Evolutionary conservation across 441 rosid species (phyloP).

Genomic region (Metrosideros polymorpha): DNA sequence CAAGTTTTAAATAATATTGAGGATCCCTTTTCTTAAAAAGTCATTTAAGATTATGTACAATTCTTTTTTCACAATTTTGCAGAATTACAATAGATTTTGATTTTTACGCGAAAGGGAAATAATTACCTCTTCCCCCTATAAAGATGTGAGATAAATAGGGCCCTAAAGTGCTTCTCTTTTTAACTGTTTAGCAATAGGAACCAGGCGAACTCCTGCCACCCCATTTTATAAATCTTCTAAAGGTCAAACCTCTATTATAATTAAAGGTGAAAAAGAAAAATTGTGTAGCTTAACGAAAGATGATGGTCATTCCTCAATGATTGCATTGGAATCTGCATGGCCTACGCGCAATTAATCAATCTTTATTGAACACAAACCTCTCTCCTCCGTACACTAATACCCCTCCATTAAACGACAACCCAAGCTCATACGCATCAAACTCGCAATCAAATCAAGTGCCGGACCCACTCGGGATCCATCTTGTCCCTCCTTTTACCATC

Average conservation of each 20-base stretch:
- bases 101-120: neutral
- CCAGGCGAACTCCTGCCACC: neutral
- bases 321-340: neutral
- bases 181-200: neutral
- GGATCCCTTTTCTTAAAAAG: neutral
- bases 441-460: slow-evolving; percentile 15
- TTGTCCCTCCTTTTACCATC: slow-evolving; percentile 15
- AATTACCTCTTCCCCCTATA: neutral
- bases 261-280: neutral
- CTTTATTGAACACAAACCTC: neutral
- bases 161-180: neutral
- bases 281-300: neutral
- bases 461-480: slow-evolving; percentile 12
- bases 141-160: neutral
- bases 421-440: neutral
- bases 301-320: neutral
- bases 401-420: neutral
- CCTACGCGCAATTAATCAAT: neutral
- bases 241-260: neutral
- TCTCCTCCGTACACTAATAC: neutral
- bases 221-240: neutral
- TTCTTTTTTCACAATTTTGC: neutral
- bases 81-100: neutral
- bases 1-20: neutral
- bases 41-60: neutral